Evolutionary conservation across 768 basidiomycete species (phyloP).

Genomic region (Lactarius pseudohatsudake): DNA sequence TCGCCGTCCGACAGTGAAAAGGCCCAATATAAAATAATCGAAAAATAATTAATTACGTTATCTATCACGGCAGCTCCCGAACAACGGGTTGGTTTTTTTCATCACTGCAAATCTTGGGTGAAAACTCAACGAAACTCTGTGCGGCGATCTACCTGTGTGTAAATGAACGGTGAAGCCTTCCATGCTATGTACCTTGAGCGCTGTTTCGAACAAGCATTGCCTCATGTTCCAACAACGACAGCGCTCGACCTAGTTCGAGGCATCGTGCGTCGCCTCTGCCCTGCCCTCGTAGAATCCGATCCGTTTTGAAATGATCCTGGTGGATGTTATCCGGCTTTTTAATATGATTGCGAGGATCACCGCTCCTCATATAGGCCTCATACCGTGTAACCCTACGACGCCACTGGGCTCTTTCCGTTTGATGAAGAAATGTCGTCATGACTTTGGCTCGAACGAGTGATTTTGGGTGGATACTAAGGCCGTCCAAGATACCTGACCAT

Average conservation of each 20-base stretch:
- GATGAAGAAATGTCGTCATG: neutral
- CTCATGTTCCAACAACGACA: neutral
- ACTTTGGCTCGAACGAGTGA: neutral
- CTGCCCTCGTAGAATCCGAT: neutral
- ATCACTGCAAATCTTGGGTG: neutral
- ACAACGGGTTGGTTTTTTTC: neutral
- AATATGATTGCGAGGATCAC: neutral
- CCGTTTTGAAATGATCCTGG: neutral
- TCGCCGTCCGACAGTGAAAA: neutral
- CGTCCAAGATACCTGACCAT: neutral
- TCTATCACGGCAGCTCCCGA: neutral
- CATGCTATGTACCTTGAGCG: neutral
- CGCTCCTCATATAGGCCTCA: neutral
- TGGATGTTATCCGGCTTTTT: neutral
- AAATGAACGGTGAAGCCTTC: neutral
- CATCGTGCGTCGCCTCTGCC: neutral
- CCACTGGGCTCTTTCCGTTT: neutral
- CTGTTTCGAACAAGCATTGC: neutral
- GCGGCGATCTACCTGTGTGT: neutral
- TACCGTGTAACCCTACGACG: neutral
- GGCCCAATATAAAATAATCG: too few species aligned
- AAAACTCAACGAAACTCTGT: neutral
- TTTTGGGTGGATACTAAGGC: neutral
- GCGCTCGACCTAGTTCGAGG: neutral
- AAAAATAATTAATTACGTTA: neutral